Percentiles rank a stretch among this genome's conserved stretches.
phyloP scores from a whole-genome alignment of 1,139 yeast genomes.

The Saccharomyces uvarum region DNA sequence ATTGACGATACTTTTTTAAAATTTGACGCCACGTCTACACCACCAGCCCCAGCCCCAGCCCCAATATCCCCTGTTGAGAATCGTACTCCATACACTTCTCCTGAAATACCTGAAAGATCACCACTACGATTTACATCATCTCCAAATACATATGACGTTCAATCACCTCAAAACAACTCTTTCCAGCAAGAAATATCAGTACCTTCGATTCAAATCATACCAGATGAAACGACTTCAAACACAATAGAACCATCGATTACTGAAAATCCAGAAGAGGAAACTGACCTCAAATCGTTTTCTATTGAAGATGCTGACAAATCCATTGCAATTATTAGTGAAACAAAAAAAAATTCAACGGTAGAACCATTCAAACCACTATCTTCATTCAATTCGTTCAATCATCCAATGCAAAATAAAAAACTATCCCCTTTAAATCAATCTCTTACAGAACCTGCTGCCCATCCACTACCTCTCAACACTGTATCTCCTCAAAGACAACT shows the following conservation, averaged over 20 bases:
- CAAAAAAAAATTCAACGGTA: not conserved
- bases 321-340: not conserved
- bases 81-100: conserved; percentile 7
- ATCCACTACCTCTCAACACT: conserved; percentile 3
- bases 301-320: not conserved
- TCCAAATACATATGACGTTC: not conserved
- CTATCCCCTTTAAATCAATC: not conserved
- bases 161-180: not conserved
- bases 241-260: not conserved
- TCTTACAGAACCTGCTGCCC: not conserved
- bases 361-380: not conserved
- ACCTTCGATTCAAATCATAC: not conserved
- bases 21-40: conserved; percentile 12
- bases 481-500: conserved; percentile 23
- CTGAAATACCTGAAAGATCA: conserved; percentile 19
- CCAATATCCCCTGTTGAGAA: conserved; percentile 4
- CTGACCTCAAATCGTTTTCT: not conserved
- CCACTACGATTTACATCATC: conserved; percentile 16
- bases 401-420: not conserved
- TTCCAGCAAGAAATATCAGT: not conserved
- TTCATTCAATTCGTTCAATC: conserved; percentile 1
- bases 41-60: conserved; percentile 5
- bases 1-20: conserved; percentile 9
- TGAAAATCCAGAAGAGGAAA: not conserved
- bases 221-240: not conserved